These are phyloP conservation scores for Aureobasidium subglaciale DNA, from an alignment of 2,329 filamentous ascomycete species.

Conservation along the genomic window DNA sequence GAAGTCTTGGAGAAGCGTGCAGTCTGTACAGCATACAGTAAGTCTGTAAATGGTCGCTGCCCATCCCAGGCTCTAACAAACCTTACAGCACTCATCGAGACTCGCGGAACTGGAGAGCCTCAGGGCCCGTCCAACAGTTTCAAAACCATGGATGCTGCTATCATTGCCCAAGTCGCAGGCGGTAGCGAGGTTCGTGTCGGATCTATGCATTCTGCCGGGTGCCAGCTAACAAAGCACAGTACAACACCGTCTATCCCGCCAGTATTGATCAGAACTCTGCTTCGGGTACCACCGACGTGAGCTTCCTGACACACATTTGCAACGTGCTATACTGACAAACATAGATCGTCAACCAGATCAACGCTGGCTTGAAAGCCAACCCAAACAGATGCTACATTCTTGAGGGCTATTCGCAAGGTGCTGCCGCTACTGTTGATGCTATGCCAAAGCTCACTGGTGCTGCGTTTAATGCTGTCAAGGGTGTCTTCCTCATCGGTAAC, in stretches of 20 bases:
- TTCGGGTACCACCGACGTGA: conserved; percentile 25
- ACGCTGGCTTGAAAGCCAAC: conserved; percentile 20
- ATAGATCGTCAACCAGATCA: conserved; percentile 29
- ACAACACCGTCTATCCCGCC: conserved; percentile 32
- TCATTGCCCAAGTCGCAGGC: conserved; percentile 24
- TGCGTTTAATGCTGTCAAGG: conserved; percentile 30
- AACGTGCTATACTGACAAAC: background rate
- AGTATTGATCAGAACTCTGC: conserved; percentile 23
- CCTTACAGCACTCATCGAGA: conserved; percentile 21
- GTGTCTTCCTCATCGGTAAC: conserved; percentile 32
- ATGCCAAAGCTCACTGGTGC: conserved; percentile 28
- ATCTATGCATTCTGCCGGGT: no score
- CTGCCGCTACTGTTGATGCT: conserved; percentile 31
- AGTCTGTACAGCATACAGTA: conserved; percentile 6
- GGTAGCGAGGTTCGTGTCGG: conserved; percentile 23
- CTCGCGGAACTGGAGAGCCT: conserved; percentile 23
- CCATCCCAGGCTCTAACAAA: background rate
- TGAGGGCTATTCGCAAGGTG: conserved; percentile 33
- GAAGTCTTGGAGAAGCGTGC: background rate
- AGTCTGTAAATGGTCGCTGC: background rate
- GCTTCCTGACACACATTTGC: background rate
- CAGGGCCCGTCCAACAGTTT: conserved; percentile 26
- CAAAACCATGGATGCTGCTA: conserved; percentile 29
- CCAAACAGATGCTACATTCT: conserved; percentile 32
- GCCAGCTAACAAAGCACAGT: conserved; percentile 8